Percentiles rank a stretch among this genome's conserved stretches.
phyloP scores from a whole-genome alignment of 2,329 filamentous ascomycete genomes.

The Anthostomella pinea region DNA sequence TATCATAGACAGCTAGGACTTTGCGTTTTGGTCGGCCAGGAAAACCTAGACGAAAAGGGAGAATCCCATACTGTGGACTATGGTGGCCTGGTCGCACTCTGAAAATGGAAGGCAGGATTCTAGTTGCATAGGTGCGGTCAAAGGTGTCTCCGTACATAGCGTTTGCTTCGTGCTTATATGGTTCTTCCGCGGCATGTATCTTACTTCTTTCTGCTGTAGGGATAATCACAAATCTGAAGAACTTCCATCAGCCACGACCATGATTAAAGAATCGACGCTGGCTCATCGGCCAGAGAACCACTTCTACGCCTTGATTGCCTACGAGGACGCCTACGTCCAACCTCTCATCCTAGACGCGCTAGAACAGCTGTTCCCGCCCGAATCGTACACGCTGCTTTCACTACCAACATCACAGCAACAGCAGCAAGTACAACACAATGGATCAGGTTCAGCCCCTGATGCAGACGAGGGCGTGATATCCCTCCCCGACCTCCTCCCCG shows the following conservation, averaged over 20 bases:
- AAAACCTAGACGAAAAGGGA: constrained; percentile 19
- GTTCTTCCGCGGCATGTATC: constrained; percentile 18
- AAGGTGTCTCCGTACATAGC: constrained; percentile 2
- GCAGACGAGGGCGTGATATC: constrained; percentile 23
- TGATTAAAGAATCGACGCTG: constrained; percentile 15
- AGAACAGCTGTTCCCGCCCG: constrained; percentile 54
- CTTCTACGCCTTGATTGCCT: constrained; percentile 73
- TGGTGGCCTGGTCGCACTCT: no score
- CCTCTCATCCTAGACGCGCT: constrained; percentile 78
- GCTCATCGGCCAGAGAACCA: constrained; percentile 31
- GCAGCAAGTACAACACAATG: constrained; percentile 13
- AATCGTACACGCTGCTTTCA: constrained; percentile 54
- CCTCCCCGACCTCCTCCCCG: constrained; percentile 36
- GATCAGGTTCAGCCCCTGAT: no score
- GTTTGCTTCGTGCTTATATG: no score
- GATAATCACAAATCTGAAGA: constrained; percentile 15
- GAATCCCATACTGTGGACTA: no score
- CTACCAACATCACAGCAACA: constrained; percentile 33
- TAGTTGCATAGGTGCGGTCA: no score
- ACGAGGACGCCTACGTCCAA: constrained; percentile 87
- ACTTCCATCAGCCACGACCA: constrained; percentile 13
- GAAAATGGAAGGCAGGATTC: no score
- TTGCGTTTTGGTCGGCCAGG: no score
- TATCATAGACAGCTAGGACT: no score
- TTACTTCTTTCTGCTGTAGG: constrained; percentile 23